Evolutionary conservation across 1,284 basidiomycete genomes (phyloP).

Genomic region (Fomitopsis palustris): DNA sequence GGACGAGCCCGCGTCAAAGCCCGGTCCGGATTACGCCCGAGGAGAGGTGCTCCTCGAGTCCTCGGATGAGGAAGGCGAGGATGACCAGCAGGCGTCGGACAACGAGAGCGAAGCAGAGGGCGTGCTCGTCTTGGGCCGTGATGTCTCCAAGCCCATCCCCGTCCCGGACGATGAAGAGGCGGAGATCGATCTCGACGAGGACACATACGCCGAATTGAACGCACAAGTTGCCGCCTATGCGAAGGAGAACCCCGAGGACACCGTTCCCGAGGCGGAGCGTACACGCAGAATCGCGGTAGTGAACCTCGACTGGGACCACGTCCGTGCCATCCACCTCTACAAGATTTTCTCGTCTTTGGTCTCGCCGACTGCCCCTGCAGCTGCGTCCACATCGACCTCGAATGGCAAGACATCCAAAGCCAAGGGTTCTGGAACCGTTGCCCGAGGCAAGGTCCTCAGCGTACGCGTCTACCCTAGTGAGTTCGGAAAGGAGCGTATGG

Average conservation of each 20-base stretch:
- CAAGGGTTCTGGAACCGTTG: slow-evolving; percentile 24
- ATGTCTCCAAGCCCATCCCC: slow-evolving; percentile 37
- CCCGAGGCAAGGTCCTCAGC: slow-evolving; percentile 63
- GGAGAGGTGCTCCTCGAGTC: slow-evolving; percentile 85
- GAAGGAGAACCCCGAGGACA: slow-evolving; percentile 38
- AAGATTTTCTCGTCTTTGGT: slow-evolving; percentile 92
- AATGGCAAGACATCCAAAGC: slow-evolving; percentile 9
- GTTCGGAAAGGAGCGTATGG: slow-evolving; percentile 90
- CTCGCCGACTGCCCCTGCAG: slow-evolving; percentile 48
- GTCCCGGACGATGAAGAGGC: slow-evolving; percentile 39
- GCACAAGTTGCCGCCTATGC: slow-evolving; percentile 67
- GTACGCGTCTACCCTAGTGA: slow-evolving; percentile 90
- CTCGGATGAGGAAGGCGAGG: slow-evolving; percentile 69
- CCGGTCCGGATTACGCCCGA: slow-evolving; percentile 81
- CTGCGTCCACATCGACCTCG: slow-evolving; percentile 27
- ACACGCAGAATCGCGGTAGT: slow-evolving; percentile 87
- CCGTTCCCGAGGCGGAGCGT: slow-evolving; percentile 35
- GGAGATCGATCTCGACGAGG: slow-evolving; percentile 81
- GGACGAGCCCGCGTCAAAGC: slow-evolving; percentile 31
- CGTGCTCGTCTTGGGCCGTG: slow-evolving; percentile 47
- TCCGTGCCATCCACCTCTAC: slow-evolving; percentile 88
- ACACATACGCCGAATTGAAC: slow-evolving; percentile 65
- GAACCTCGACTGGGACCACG: slow-evolving; percentile 98
- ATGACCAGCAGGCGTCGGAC: slow-evolving; percentile 24
- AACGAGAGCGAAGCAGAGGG: slow-evolving; percentile 49